These are phyloP conservation scores for Lithospermum erythrorhizon DNA, from an alignment of 257 asterid genomes.

Conservation along the genomic window DNA sequence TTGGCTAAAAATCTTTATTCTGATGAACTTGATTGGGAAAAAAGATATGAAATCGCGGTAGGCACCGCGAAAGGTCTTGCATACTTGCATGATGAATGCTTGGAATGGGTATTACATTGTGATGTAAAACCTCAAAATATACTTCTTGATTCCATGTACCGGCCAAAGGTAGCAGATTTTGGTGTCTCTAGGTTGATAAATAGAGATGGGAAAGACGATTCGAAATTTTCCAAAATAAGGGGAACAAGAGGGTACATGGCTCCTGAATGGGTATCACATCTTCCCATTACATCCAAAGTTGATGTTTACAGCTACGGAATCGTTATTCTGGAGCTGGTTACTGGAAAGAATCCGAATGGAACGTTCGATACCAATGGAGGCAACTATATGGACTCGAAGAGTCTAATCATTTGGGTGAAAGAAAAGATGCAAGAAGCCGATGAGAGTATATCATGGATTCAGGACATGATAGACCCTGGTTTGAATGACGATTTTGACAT, in stretches of 20 bases:
- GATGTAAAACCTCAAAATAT: constrained; percentile 1
- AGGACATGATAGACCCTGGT: not conserved
- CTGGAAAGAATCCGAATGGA: constrained; percentile 1
- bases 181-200: not conserved
- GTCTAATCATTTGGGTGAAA: not conserved
- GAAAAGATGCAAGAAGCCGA: not conserved
- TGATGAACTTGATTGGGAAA: not conserved
- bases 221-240: constrained; percentile 1
- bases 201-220: not conserved
- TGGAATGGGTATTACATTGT: constrained; percentile 4
- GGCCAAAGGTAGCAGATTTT: constrained; percentile 5
- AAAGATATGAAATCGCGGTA: not conserved
- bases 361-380: not conserved
- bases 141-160: not conserved
- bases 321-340: constrained; percentile 1
- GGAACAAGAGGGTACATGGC: constrained; percentile 10
- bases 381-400: not conserved
- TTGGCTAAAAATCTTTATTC: not conserved
- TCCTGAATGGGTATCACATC: constrained; percentile 3
- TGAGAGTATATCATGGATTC: not conserved
- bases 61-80: constrained; percentile 6
- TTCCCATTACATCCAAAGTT: constrained; percentile 1
- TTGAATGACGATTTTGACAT: not conserved
- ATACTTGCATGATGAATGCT: constrained; percentile 4
- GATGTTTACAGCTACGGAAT: constrained; percentile 8